Percentiles rank a stretch among this genome's conserved stretches.
phyloP scores from a whole-genome alignment of 2,329 filamentous ascomycete species.

The Boeremia lycopersici region DNA sequence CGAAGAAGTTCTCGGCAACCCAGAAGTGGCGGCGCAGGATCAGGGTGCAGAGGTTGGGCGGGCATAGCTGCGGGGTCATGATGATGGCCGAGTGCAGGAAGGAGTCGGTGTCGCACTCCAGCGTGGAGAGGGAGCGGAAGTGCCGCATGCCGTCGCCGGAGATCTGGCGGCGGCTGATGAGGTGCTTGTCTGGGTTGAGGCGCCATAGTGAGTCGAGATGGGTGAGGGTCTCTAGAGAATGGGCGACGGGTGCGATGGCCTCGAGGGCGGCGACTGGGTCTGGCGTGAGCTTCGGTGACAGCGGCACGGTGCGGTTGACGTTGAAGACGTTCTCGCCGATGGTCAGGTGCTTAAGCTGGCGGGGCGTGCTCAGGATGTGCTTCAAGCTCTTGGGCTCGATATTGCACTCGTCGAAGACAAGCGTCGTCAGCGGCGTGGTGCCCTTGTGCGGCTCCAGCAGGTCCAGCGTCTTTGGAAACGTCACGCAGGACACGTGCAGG shows the following conservation, averaged over 20 bases:
- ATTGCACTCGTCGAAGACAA: slow-evolving; percentile 46
- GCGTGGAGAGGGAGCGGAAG: slow-evolving; percentile 36
- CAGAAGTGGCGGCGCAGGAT: slow-evolving; percentile 33
- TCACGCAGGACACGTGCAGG: slow-evolving; percentile 42
- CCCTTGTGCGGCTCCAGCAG: slow-evolving; percentile 25
- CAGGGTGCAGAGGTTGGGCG: slow-evolving; percentile 38
- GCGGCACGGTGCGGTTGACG: slow-evolving; percentile 16
- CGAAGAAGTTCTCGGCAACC: slow-evolving; percentile 33
- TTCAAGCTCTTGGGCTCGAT: slow-evolving; percentile 30
- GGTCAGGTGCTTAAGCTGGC: slow-evolving; percentile 37
- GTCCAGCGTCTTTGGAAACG: slow-evolving; percentile 26
- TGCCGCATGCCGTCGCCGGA: slow-evolving; percentile 38
- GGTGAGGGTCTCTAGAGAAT: slow-evolving; percentile 38
- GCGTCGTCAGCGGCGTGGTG: slow-evolving; percentile 37
- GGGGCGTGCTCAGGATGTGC: slow-evolving; percentile 37
- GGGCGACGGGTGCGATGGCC: slow-evolving; percentile 36
- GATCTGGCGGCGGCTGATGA: slow-evolving; percentile 21
- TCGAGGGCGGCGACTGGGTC: slow-evolving; percentile 25
- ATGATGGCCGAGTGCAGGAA: slow-evolving; percentile 38
- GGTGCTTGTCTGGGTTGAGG: slow-evolving; percentile 16
- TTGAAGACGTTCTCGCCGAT: slow-evolving; percentile 45
- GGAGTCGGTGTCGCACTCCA: slow-evolving; percentile 40
- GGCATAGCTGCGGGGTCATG: slow-evolving; percentile 33
- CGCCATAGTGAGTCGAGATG: slow-evolving; percentile 37
- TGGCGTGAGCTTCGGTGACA: slow-evolving; percentile 24